Evolutionary conservation across 1,284 basidiomycete genomes (phyloP).

Genomic region (Cutaneotrichosporon sp.): DNA sequence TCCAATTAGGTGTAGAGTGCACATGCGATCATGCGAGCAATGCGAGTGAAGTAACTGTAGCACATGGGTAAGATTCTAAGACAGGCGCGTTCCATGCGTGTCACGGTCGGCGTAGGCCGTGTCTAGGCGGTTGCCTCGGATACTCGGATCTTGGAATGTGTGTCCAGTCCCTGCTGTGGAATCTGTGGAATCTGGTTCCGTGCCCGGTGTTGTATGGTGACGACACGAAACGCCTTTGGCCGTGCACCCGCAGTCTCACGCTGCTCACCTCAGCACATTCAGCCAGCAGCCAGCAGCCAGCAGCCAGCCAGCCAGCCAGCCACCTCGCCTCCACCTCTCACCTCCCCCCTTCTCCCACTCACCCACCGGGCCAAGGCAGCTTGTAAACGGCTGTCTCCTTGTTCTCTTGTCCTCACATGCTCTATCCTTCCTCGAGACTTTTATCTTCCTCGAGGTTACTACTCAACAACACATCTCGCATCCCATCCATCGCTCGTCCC

Average conservation of each 20-base stretch:
- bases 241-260: neutral
- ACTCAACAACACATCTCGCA: constrained; percentile 2
- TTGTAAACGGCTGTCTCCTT: neutral
- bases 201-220: neutral
- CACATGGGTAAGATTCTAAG: too few species aligned
- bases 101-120: too few species aligned
- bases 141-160: neutral
- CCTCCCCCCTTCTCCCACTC: neutral
- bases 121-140: too few species aligned
- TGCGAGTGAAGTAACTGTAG: neutral
- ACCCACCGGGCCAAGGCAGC: too few species aligned
- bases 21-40: too few species aligned
- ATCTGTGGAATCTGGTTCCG: too few species aligned
- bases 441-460: constrained; percentile 3
- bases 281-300: too few species aligned
- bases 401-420: constrained; percentile 10
- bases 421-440: constrained; percentile 14
- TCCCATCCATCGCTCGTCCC: neutral
- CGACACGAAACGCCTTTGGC: neutral
- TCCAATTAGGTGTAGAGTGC: neutral
- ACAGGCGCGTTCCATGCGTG: too few species aligned
- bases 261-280: neutral
- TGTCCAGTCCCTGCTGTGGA: neutral
- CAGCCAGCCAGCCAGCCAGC: too few species aligned
- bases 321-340: neutral